Conservation (phyloP, 1,139 yeast genomes). For the Suhomyces maxii region DNA sequence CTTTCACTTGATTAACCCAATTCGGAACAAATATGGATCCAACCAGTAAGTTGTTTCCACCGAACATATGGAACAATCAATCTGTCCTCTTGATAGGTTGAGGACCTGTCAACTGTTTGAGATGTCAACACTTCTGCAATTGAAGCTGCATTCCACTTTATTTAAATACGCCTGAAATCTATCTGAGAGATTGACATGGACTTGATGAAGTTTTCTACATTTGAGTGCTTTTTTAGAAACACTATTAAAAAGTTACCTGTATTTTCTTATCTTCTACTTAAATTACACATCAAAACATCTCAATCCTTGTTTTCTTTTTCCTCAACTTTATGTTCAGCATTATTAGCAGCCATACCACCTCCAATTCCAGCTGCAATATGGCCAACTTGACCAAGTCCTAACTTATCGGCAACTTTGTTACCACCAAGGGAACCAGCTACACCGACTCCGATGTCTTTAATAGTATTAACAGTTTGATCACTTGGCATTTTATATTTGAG, state of each 20-base stretch:
- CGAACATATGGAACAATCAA: too few species aligned
- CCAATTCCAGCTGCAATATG: constrained; percentile 37
- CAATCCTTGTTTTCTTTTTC: constrained; percentile 12
- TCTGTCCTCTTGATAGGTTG: too few species aligned
- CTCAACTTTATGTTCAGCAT: constrained; percentile 33
- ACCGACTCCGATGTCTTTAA: constrained; percentile 32
- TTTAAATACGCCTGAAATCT: too few species aligned
- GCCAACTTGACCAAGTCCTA: constrained; percentile 33
- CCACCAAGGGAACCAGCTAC: constrained; percentile 35
- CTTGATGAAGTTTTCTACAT: too few species aligned
- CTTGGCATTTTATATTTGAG: constrained; percentile 5
- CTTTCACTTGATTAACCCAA: neutral
- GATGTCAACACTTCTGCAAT: too few species aligned
- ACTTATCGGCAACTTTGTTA: constrained; percentile 38
- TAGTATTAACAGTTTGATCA: constrained; percentile 19
- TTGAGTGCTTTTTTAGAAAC: too few species aligned
- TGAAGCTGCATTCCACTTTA: too few species aligned
- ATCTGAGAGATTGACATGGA: too few species aligned
- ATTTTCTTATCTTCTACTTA: too few species aligned
- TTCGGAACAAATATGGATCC: neutral
- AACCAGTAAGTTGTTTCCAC: too few species aligned
- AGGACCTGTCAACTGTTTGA: too few species aligned
- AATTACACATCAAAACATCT: neutral
- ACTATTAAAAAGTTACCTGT: neutral
- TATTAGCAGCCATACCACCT: constrained; percentile 35